Base-by-base conservation (phyloP, 2,329 filamentous ascomycete genomes). In the Arthrinium phaeospermum region DNA sequence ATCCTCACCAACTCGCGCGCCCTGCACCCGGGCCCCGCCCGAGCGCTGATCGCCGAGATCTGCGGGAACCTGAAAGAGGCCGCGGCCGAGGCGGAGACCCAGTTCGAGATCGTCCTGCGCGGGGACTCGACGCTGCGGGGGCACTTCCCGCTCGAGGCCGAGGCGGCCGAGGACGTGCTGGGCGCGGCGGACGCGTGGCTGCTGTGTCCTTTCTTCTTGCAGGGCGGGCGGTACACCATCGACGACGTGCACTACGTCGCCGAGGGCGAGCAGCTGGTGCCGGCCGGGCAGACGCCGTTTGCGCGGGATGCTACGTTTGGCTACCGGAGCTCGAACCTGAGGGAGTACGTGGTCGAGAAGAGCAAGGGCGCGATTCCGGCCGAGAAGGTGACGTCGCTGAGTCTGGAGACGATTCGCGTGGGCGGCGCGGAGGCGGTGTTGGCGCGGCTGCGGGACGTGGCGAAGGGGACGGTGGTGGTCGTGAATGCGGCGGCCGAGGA, bases 1-100 rank as follows among this genome's bases (percentile, higher is more conserved):
- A 89, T 90, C 74, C 82, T 90, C 7, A 90, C 88, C 46, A 90
- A 90, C 76, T 89, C 87, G 3, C 86, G 89, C 5, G 89, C 89
- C 0, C 79, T 90, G 2, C 87, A 86, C 27, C 84, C 87, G 0
- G 76, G 78, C 0, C 83, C 85, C 61, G 88, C 88, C 0, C 80
- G 83, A 22, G 74, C 76, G 0, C 82, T 91, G 1, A 86, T 89
- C 75, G 76, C 77, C 10, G 83, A 85, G 27, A 89, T 91, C 69
- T 89, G 87, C 75, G 75, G 75, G 4, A 88, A 88, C 73, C 75
- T 91, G 3, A 79, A 84, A 27, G 71, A 78, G 12, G 88, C 87
- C 0, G 85, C 86, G 0, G 49, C 12, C 49, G 49, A 53, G 4
- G 81, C 83, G 0, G 79, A 76, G 0, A 81, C 82, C 6, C 75